Conservation (phyloP, 495 filamentous ascomycete genomes). For the Xylaria telfairii region DNA sequence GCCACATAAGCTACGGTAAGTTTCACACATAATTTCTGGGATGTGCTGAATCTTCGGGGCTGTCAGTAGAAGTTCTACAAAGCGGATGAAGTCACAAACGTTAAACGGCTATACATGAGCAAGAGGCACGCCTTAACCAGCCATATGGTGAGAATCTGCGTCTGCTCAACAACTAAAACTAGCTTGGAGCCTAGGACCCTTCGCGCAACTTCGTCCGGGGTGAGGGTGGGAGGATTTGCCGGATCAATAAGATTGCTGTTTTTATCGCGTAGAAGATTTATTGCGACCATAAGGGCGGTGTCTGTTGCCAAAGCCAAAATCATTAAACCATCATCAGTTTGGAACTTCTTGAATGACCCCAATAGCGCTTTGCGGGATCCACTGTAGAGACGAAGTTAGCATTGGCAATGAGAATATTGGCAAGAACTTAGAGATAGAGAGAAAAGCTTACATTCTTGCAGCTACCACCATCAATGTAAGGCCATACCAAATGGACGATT, state of each 20-base stretch:
- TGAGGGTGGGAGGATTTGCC: conserved; percentile 53
- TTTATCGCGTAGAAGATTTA: conserved; percentile 62
- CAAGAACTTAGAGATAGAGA: conserved; percentile 4
- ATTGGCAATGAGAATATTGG: background rate
- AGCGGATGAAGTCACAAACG: conserved; percentile 38
- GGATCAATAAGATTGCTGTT: conserved; percentile 67
- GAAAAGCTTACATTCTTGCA: conserved; percentile 46
- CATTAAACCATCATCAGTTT: conserved; percentile 32
- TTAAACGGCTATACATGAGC: conserved; percentile 60
- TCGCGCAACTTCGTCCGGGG: conserved; percentile 51
- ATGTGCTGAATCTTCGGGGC: conserved; percentile 35
- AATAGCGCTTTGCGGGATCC: conserved; percentile 14
- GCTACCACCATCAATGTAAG: conserved; percentile 46
- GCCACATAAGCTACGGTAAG: conserved; percentile 60
- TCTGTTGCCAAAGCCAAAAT: conserved; percentile 20
- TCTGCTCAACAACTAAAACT: conserved; percentile 54
- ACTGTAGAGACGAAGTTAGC: background rate
- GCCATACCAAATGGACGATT: conserved; percentile 57
- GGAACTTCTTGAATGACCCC: conserved; percentile 27
- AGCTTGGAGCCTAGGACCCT: conserved; percentile 63
- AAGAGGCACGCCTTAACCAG: conserved; percentile 60
- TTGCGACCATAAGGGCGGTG: conserved; percentile 44
- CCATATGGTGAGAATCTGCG: conserved; percentile 55
- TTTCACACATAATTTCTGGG: conserved; percentile 59
- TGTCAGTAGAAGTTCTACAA: background rate